A percentile compares a stretch with the other conserved stretches of the same genome.
phyloP scores from a whole-genome alignment of 2,329 filamentous ascomycete genomes.

The Fusarium denticulatum region DNA sequence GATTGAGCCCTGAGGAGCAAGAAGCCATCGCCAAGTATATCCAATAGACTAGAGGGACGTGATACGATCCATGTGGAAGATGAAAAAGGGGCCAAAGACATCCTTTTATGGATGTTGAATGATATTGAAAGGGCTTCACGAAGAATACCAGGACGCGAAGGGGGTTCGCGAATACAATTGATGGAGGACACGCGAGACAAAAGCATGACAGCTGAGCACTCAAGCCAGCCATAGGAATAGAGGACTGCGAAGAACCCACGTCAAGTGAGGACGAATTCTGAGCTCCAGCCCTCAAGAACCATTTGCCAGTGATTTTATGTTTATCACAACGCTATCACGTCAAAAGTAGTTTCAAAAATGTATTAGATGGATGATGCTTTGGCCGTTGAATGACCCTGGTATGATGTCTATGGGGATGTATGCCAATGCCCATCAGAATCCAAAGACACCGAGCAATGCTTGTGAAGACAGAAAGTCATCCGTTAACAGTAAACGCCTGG shows the following conservation, averaged over 20 bases:
- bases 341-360: not conserved
- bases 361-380: not conserved
- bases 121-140: not conserved
- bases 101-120: not conserved
- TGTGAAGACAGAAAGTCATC: slow-evolving; percentile 28
- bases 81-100: not conserved
- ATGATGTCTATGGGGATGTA: not conserved
- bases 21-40: slow-evolving; percentile 63
- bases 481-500: slow-evolving; percentile 36
- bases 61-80: not conserved
- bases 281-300: not conserved
- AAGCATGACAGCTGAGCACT: not conserved
- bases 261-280: not conserved
- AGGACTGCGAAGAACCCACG: not conserved
- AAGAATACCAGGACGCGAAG: slow-evolving; percentile 30
- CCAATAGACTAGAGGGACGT: slow-evolving; percentile 40
- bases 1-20: slow-evolving; percentile 71
- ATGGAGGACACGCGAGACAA: slow-evolving; percentile 2
- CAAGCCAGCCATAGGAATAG: slow-evolving; percentile 7
- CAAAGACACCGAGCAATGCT: slow-evolving; percentile 28
- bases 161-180: slow-evolving; percentile 14
- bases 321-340: not conserved
- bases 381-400: not conserved
- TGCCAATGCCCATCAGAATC: slow-evolving; percentile 6
- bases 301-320: not conserved